Percentiles rank a stretch among this genome's conserved stretches.
phyloP scores from a whole-genome alignment of 1,139 yeast genomes.

The Geotrichum europaeum region DNA sequence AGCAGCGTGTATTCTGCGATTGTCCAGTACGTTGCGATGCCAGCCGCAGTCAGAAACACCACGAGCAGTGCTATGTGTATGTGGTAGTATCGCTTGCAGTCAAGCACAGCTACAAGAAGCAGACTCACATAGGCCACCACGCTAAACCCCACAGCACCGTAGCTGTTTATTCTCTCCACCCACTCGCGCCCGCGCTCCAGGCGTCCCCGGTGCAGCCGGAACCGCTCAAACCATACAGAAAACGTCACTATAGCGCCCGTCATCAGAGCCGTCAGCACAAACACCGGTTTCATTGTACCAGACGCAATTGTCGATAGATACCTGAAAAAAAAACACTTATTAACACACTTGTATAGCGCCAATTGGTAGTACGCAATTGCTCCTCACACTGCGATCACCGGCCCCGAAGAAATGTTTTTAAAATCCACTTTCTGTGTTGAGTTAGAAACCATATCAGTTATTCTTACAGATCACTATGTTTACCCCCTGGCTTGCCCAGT shows the following conservation, averaged over 20 bases:
- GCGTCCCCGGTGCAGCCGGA: conserved; percentile 12
- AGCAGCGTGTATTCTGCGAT: conserved; percentile 13
- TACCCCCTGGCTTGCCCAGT: conserved; percentile 17
- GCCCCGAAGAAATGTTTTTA: conserved; percentile 3
- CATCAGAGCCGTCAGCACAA: conserved; percentile 14
- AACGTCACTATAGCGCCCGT: conserved; percentile 13
- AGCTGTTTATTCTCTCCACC: conserved; percentile 12
- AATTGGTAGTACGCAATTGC: background rate
- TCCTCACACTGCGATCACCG: conserved; percentile 13
- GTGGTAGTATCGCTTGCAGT: conserved; percentile 11
- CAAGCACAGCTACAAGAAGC: conserved; percentile 15
- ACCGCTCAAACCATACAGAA: conserved; percentile 13
- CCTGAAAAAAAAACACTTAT: background rate
- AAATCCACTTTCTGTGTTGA: conserved; percentile 7
- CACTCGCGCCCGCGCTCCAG: conserved; percentile 2
- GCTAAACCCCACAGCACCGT: conserved; percentile 11
- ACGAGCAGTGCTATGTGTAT: conserved; percentile 14
- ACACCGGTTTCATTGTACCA: conserved; percentile 16
- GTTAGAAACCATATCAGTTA: background rate
- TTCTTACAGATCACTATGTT: background rate
- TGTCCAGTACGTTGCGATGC: conserved; percentile 16
- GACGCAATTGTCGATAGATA: conserved; percentile 18
- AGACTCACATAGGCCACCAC: conserved; percentile 15
- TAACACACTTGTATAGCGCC: background rate
- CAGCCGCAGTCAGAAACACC: conserved; percentile 14